Evolutionary conservation across 306 rosid genomes (phyloP), one percentile per base, ranked within the genome.

Genomic region (Lathyrus aphaca): DNA sequence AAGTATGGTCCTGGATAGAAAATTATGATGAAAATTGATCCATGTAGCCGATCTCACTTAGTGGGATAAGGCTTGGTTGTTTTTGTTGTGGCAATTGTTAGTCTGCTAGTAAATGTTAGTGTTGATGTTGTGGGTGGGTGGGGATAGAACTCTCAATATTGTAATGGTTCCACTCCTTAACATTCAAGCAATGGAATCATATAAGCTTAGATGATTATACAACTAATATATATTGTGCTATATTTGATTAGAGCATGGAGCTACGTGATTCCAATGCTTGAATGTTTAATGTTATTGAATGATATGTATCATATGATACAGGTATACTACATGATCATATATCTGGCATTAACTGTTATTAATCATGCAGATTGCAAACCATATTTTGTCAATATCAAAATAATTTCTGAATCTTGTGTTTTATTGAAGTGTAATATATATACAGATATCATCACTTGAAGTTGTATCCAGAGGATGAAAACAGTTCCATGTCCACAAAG

Each of bases 361-460:
- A 64, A 57, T 21, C 64, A 57, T 27, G 67, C 53, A 48, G 73
- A 67, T 42, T 42, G 70, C 50, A 56, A 44, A 65, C 54, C 44
- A 23, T 56, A 46, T 63, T 51, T 58, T 43, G 67, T 60, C 65
- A 61, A 51, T 39, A 27, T 51, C 46, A 68, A 46, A 72, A 40
- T 45, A 51, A 56, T 68, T 56, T 81, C 79, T 79, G 73, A 78
- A 83, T 68, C 79, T 40, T 77, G 71, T 53, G 42, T 79, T 82
- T 74, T 67, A 74, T 72, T 81, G 71, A 81, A 79, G 84, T 64
- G 77, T 69, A 72, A 65, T 79, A 68, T 74, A 69, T 81, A 75
- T 71, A 74, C 90, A 90, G 96, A 74, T 88, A 75, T 81, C 96
- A 88, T 81, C 91, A 86, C 79, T 84, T 88, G 87, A 90, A 86